Conservation (phyloP, 495 filamentous ascomycete genomes). For the Tuber melanosporum region DNA sequence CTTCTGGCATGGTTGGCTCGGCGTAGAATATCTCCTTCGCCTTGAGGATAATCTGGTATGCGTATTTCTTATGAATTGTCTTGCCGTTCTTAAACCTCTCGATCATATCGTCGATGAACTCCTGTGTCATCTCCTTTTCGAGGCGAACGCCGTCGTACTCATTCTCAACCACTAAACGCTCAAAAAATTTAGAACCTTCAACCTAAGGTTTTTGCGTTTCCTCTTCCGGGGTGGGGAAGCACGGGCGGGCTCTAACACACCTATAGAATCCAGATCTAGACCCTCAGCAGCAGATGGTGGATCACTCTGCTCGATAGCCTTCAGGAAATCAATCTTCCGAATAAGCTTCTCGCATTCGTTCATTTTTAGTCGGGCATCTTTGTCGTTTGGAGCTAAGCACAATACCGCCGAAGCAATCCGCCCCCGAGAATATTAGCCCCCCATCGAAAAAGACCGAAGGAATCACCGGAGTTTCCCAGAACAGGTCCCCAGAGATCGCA, state of each 20-base stretch:
- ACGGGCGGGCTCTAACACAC: constrained; percentile 17
- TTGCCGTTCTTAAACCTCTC: constrained; percentile 92
- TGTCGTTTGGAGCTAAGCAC: constrained; percentile 63
- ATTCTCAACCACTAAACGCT: constrained; percentile 54
- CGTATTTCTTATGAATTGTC: constrained; percentile 92
- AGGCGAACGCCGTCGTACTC: constrained; percentile 78
- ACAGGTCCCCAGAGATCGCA: not conserved
- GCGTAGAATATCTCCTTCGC: constrained; percentile 83
- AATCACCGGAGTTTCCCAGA: not conserved
- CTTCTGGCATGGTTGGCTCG: constrained; percentile 96
- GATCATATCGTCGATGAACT: constrained; percentile 96
- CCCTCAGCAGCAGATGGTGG: constrained; percentile 85
- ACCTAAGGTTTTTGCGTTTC: not conserved
- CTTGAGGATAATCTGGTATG: constrained; percentile 86
- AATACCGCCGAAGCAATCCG: constrained; percentile 1
- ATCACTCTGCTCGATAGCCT: constrained; percentile 89
- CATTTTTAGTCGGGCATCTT: constrained; percentile 81
- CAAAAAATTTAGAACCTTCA: not conserved
- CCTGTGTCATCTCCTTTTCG: constrained; percentile 80
- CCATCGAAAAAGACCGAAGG: not conserved
- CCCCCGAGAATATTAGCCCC: constrained; percentile 7
- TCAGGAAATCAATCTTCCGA: constrained; percentile 79
- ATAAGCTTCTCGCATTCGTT: constrained; percentile 91
- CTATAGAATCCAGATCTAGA: constrained; percentile 77
- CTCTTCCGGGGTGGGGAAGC: not conserved